Percentiles rank a stretch among this genome's conserved stretches.
phyloP scores from a whole-genome alignment of 1,139 yeast genomes.

The Yamadazyma buinensis region DNA sequence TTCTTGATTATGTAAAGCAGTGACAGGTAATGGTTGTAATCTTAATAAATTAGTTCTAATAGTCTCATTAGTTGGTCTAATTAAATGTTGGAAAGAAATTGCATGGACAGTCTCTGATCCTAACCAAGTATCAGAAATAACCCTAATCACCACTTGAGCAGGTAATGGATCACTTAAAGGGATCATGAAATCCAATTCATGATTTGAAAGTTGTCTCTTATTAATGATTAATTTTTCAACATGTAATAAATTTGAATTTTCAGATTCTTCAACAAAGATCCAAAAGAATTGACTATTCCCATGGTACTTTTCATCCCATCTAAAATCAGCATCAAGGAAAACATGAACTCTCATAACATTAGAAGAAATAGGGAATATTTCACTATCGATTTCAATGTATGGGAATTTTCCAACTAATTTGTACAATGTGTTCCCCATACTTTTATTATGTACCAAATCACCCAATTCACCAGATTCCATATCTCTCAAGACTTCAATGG shows the following conservation, averaged over 20 bases:
- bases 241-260: conserved; percentile 70
- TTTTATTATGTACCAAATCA: conserved; percentile 76
- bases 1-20: conserved; percentile 68
- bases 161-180: conserved; percentile 89
- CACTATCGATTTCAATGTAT: conserved; percentile 64
- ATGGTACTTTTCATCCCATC: conserved; percentile 80
- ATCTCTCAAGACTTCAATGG: conserved; percentile 70
- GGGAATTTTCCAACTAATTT: conserved; percentile 73
- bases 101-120: conserved; percentile 79
- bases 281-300: conserved; percentile 87
- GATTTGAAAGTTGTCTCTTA: conserved; percentile 53
- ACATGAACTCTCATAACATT: conserved; percentile 83
- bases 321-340: conserved; percentile 66
- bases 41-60: conserved; percentile 75
- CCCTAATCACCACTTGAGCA: conserved; percentile 76
- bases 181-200: conserved; percentile 86
- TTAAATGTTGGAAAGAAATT: conserved; percentile 85
- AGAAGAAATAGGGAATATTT: conserved; percentile 85
- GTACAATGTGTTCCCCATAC: conserved; percentile 65
- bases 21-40: conserved; percentile 80
- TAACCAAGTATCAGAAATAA: conserved; percentile 83
- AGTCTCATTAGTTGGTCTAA: conserved; percentile 85
- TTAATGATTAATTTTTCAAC: conserved; percentile 75
- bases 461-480: conserved; percentile 79
- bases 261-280: conserved; percentile 87